Conservation (phyloP, 2,329 filamentous ascomycete species). For the Claviceps africana region DNA sequence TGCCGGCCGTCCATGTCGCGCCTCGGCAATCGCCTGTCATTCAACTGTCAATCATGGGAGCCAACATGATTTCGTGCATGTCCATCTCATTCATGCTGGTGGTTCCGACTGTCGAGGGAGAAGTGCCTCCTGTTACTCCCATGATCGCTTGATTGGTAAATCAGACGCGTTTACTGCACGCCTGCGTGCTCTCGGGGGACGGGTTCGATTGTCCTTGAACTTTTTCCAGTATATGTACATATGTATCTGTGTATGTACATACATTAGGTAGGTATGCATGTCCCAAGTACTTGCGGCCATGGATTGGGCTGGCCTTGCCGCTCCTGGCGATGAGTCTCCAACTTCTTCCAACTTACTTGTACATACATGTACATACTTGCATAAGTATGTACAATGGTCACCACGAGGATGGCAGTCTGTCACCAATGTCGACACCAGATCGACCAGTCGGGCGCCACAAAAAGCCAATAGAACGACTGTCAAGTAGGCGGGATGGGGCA, state of each 20-base stretch:
- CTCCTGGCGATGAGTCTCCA: neutral
- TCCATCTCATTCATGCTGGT: no score
- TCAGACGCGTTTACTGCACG: neutral
- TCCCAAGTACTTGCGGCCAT: neutral
- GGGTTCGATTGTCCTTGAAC: neutral
- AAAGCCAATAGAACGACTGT: neutral
- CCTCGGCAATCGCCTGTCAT: neutral
- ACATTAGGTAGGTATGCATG: no score
- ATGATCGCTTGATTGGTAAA: neutral
- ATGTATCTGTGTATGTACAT: no score
- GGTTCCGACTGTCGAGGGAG: neutral
- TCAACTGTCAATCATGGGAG: neutral
- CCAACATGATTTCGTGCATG: conserved; percentile 1
- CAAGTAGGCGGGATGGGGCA: neutral
- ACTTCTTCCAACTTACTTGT: neutral
- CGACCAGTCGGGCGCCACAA: neutral
- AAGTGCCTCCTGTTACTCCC: neutral
- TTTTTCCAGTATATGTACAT: no score
- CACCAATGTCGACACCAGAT: neutral
- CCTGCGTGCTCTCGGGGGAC: neutral
- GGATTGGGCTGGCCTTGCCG: neutral
- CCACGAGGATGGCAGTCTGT: neutral
- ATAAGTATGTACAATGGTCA: no score
- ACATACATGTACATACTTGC: neutral
- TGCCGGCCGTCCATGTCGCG: neutral